Evolutionary conservation across 2,329 filamentous ascomycete species (phyloP).

Genomic region (Talaromyces sp.): DNA sequence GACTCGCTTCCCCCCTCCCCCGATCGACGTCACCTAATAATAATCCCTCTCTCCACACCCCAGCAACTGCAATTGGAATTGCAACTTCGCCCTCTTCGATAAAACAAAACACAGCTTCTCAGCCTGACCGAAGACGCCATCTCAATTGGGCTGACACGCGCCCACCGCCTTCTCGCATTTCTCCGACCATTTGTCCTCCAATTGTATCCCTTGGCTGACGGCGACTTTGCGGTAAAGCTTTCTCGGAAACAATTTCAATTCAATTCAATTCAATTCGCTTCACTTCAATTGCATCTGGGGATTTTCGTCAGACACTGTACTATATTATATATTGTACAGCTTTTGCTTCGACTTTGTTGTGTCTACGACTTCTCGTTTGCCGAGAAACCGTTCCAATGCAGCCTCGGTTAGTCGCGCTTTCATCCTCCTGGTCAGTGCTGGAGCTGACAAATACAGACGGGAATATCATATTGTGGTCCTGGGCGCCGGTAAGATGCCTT

Average conservation of each 20-base stretch:
- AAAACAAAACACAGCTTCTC: neutral
- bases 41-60: neutral
- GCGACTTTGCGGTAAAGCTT: neutral
- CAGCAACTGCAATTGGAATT: neutral
- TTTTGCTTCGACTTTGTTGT: neutral
- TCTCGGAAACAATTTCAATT: neutral
- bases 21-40: neutral
- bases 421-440: neutral
- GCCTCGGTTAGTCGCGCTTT: neutral
- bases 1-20: neutral
- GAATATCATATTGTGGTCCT: conserved; percentile 81
- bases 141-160: neutral
- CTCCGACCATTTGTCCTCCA: neutral
- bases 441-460: conserved; percentile 46
- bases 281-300: neutral
- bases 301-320: neutral
- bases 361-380: neutral
- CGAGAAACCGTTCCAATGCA: neutral
- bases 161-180: neutral
- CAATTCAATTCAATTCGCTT: neutral
- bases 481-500: conserved; percentile 59
- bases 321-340: neutral
- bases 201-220: neutral
- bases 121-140: neutral
- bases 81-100: neutral